These are phyloP conservation scores for Asterophora parasitica DNA, from an alignment of 768 basidiomycete species.

Conservation along the genomic window DNA sequence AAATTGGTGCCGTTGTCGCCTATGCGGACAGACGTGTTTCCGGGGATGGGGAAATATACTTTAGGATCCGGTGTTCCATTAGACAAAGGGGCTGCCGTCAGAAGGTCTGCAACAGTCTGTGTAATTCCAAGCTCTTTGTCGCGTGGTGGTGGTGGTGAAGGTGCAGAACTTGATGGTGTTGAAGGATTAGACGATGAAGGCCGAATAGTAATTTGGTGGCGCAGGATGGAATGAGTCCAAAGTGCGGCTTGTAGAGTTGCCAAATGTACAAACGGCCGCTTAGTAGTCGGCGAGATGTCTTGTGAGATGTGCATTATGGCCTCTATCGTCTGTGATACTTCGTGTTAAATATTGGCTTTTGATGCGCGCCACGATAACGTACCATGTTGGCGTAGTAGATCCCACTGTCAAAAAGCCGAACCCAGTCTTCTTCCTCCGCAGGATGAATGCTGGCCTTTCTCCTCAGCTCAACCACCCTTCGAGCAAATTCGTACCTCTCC, in stretches of 20 bases:
- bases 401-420: slow-evolving; percentile 62
- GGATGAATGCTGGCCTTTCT: slow-evolving; percentile 47
- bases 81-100: slow-evolving; percentile 20
- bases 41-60: slow-evolving; percentile 59
- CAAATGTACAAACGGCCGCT: slow-evolving; percentile 63
- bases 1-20: slow-evolving; percentile 61
- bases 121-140: slow-evolving; percentile 70
- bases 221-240: slow-evolving; percentile 73
- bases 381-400: slow-evolving; percentile 91
- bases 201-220: slow-evolving; percentile 49
- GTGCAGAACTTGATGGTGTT: slow-evolving; percentile 2
- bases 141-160: slow-evolving; percentile 30
- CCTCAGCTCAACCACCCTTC: slow-evolving; percentile 70
- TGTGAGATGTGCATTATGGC: slow-evolving; percentile 71
- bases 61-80: slow-evolving; percentile 22
- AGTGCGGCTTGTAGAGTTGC: slow-evolving; percentile 68
- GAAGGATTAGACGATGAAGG: slow-evolving; percentile 27
- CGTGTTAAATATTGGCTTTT: neutral
- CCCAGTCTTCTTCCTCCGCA: slow-evolving; percentile 69
- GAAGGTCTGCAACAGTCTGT: slow-evolving; percentile 50
- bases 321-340: slow-evolving; percentile 58
- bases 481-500: slow-evolving; percentile 76
- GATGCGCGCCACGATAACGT: slow-evolving; percentile 13
- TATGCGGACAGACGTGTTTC: slow-evolving; percentile 67
- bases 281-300: slow-evolving; percentile 71